phyloP scores from a whole-genome alignment of 805 yeast species.

The Wickerhamiella kazuoi region DNA sequence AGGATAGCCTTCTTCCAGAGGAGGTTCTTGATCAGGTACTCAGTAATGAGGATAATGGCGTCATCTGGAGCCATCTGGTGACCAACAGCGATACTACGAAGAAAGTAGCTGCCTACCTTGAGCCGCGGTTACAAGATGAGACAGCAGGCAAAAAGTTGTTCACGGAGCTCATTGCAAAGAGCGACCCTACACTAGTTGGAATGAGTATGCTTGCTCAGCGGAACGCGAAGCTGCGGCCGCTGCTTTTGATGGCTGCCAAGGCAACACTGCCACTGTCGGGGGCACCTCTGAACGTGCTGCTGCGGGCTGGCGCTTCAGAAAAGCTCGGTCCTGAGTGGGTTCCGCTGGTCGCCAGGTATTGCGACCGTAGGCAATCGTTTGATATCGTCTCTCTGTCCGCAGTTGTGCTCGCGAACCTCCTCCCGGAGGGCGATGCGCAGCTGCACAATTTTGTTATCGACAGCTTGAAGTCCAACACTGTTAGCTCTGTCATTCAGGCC shows the following conservation, averaged over 20 bases:
- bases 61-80: slow-evolving; percentile 9
- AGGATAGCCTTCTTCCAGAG: neutral
- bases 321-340: slow-evolving; percentile 1
- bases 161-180: slow-evolving; percentile 4
- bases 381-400: slow-evolving; percentile 3
- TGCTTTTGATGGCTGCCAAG: slow-evolving; percentile 4
- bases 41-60: slow-evolving; percentile 6
- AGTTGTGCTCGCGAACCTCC: slow-evolving; percentile 3
- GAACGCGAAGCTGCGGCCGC: slow-evolving; percentile 5
- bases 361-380: slow-evolving; percentile 1
- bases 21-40: slow-evolving; percentile 4
- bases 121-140: slow-evolving; percentile 5
- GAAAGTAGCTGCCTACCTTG: slow-evolving; percentile 6
- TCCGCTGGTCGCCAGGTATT: slow-evolving; percentile 4
- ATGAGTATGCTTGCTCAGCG: slow-evolving; percentile 11
- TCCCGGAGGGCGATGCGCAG: slow-evolving; percentile 1
- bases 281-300: slow-evolving; percentile 5
- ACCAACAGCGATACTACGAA: slow-evolving; percentile 9
- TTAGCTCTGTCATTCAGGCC: slow-evolving; percentile 7
- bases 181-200: slow-evolving; percentile 12
- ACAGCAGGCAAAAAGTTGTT: slow-evolving; percentile 3
- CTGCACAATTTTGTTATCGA: slow-evolving; percentile 2
- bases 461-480: neutral
- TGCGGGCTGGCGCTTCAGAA: slow-evolving; percentile 1
- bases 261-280: slow-evolving; percentile 1